Evolutionary conservation across 352 stramenopile genomes (phyloP).

Genomic region (Phytophthora litchii): DNA sequence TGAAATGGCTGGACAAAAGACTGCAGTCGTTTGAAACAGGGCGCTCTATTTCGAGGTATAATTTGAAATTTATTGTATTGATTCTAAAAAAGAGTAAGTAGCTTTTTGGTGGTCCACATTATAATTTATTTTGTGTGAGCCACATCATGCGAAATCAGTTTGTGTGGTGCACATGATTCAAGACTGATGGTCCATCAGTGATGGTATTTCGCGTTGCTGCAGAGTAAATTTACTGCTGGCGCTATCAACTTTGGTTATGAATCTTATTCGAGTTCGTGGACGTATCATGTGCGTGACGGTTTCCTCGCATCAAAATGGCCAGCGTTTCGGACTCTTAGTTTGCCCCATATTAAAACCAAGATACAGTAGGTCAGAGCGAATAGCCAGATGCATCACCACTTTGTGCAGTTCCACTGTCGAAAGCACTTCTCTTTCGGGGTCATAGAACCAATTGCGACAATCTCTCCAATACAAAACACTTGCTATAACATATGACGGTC

Average conservation of each 20-base stretch:
- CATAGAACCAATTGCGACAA: neutral
- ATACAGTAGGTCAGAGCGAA: constrained; percentile 6
- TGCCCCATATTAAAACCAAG: constrained; percentile 9
- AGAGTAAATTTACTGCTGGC: too few relatives aligned
- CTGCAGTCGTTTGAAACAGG: constrained; percentile 12
- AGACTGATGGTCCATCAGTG: too few relatives aligned
- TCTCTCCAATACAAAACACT: constrained; percentile 6
- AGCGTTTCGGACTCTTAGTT: neutral
- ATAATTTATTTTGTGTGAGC: too few relatives aligned
- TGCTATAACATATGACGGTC: neutral
- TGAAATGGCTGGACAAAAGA: constrained; percentile 31
- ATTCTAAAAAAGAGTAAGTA: too few relatives aligned
- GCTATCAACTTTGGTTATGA: neutral
- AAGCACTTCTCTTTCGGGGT: constrained; percentile 16
- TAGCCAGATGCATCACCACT: constrained; percentile 20
- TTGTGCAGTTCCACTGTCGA: constrained; percentile 15
- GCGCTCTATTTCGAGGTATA: constrained; percentile 1
- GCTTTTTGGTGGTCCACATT: too few relatives aligned
- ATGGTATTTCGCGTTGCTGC: too few relatives aligned
- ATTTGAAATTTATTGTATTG: too few relatives aligned
- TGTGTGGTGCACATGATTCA: neutral
- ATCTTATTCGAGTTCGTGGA: neutral
- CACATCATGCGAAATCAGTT: neutral
- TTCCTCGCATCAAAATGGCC: constrained; percentile 2
- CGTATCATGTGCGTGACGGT: neutral